Conservation (phyloP, 164 flowering plant genomes). For the Akebia trifoliata region DNA sequence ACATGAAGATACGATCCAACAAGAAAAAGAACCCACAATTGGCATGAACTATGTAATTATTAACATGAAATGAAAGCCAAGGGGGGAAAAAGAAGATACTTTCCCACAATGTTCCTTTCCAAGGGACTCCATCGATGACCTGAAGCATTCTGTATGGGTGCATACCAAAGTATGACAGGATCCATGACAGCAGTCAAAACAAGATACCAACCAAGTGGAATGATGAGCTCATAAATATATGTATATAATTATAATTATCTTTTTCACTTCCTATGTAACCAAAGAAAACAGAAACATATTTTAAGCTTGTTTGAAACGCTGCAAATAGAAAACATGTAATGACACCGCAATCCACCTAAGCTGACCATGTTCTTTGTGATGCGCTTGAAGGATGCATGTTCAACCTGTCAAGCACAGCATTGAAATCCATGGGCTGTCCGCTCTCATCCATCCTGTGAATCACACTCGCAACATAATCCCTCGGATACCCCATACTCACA, state of each 20-base stretch:
- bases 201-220: no score
- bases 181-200: not conserved
- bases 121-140: not conserved
- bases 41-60: no score
- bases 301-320: not conserved
- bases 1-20: no score
- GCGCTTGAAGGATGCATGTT: constrained; percentile 52
- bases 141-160: not conserved
- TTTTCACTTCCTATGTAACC: no score
- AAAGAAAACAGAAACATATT: no score
- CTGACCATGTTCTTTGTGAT: constrained; percentile 69
- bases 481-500: constrained; percentile 82
- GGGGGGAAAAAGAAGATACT: not conserved
- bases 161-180: not conserved
- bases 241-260: no score
- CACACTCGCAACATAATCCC: constrained; percentile 58
- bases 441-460: constrained; percentile 83
- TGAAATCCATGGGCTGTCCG: constrained; percentile 79
- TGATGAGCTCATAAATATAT: no score
- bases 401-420: constrained; percentile 82
- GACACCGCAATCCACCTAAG: constrained; percentile 7
- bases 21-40: no score
- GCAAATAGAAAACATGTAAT: not conserved
- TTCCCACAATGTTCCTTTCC: no score
- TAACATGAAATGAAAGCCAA: no score